Conservation (phyloP, 148 eudicot species). For the Rhododendron henanense region DNA sequence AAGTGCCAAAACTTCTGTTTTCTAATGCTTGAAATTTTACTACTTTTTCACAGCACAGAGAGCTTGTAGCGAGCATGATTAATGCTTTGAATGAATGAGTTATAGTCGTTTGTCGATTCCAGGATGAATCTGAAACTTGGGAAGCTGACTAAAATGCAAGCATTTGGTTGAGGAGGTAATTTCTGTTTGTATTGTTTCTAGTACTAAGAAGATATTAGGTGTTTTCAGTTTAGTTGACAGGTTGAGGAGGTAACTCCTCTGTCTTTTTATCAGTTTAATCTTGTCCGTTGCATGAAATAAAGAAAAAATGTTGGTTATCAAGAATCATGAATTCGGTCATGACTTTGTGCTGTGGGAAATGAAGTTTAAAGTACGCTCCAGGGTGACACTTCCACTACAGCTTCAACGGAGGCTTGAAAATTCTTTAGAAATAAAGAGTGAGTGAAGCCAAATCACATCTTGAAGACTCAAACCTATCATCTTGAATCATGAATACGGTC, state of each 20-base stretch:
- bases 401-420: too few relatives aligned
- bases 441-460: too few relatives aligned
- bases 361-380: too few relatives aligned
- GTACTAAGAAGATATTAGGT: background rate
- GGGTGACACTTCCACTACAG: too few relatives aligned
- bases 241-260: background rate
- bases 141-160: slow-evolving; percentile 50
- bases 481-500: too few relatives aligned
- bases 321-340: too few relatives aligned
- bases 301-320: too few relatives aligned
- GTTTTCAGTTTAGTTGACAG: background rate
- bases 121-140: slow-evolving; percentile 79
- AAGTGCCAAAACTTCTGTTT: background rate
- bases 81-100: background rate
- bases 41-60: background rate
- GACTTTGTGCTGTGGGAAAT: too few relatives aligned
- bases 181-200: background rate
- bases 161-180: slow-evolving; percentile 53
- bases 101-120: slow-evolving; percentile 23
- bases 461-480: too few relatives aligned
- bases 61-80: background rate
- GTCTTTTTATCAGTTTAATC: background rate
- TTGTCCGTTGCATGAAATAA: background rate
- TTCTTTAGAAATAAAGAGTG: too few relatives aligned
- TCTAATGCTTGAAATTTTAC: background rate